Conservation (phyloP, 495 filamentous ascomycete species). For the Aspergillus mulundensis region DNA sequence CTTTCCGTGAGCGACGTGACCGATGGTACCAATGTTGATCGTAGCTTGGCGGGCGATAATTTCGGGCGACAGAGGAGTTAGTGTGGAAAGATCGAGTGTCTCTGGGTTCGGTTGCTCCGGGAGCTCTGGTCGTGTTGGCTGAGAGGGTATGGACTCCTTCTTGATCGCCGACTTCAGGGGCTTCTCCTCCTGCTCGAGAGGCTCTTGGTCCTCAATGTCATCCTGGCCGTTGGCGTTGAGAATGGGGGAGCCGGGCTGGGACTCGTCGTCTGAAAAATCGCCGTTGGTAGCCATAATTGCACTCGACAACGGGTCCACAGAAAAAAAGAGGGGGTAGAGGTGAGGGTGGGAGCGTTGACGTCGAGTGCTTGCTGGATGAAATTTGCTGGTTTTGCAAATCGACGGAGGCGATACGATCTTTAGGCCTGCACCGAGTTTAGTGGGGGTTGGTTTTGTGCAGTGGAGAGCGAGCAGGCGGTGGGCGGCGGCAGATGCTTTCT, state of each 20-base stretch:
- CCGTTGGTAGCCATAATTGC: constrained; percentile 63
- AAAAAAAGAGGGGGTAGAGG: constrained; percentile 11
- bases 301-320: constrained; percentile 8
- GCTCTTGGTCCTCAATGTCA: constrained; percentile 51
- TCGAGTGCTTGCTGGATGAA: constrained; percentile 26
- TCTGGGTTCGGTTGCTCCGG: constrained; percentile 89
- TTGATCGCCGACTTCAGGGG: constrained; percentile 65
- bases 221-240: constrained; percentile 51
- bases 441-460: constrained; percentile 40
- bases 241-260: constrained; percentile 56
- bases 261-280: constrained; percentile 59
- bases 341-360: constrained; percentile 12
- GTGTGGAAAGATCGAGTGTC: constrained; percentile 68
- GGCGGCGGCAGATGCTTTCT: constrained; percentile 16
- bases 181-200: constrained; percentile 48
- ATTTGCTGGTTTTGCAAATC: constrained; percentile 32
- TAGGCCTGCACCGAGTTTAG: constrained; percentile 19
- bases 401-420: constrained; percentile 38
- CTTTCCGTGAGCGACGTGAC: constrained; percentile 98
- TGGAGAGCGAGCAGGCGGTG: constrained; percentile 44
- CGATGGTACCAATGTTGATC: constrained; percentile 98
- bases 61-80: constrained; percentile 87
- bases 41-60: constrained; percentile 97
- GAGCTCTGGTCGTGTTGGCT: constrained; percentile 55
- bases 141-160: constrained; percentile 45